Evolutionary conservation across 2,329 filamentous ascomycete species (phyloP).

Genomic region (Fusarium newnesense): DNA sequence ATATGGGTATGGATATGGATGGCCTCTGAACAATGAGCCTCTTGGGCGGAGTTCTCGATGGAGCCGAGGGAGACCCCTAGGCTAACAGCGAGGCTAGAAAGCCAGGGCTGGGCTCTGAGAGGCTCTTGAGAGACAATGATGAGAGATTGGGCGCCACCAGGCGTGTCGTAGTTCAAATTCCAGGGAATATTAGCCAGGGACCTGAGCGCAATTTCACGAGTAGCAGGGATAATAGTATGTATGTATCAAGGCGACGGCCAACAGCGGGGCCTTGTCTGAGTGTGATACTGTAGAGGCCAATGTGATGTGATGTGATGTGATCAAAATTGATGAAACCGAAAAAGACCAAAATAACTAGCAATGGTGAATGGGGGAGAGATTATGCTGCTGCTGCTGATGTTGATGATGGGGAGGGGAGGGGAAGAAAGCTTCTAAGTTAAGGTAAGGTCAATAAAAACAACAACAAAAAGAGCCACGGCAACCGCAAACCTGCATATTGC

Average conservation of each 20-base stretch:
- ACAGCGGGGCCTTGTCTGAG: conserved; percentile 38
- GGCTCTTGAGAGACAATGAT: conserved; percentile 28
- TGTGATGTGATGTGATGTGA: conserved; percentile 15
- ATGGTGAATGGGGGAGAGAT: conserved; percentile 14
- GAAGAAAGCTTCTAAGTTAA: not conserved
- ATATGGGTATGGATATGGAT: not conserved
- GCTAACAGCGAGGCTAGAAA: conserved; percentile 5
- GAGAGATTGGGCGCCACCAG: conserved; percentile 35
- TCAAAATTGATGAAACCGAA: conserved; percentile 25
- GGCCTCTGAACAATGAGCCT: not conserved
- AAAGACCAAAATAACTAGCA: conserved; percentile 31
- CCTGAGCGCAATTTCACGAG: conserved; percentile 41
- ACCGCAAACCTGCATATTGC: conserved; percentile 19
- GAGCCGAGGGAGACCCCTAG: conserved; percentile 25
- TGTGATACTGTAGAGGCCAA: conserved; percentile 2
- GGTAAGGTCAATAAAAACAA: conserved; percentile 31
- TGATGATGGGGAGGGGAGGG: conserved; percentile 17
- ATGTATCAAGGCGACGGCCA: conserved; percentile 32
- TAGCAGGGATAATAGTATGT: conserved; percentile 37
- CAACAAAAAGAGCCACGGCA: conserved; percentile 31
- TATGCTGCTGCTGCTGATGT: conserved; percentile 6
- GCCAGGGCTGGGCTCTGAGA: conserved; percentile 18
- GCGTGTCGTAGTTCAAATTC: conserved; percentile 24
- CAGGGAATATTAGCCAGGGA: conserved; percentile 31
- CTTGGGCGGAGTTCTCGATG: conserved; percentile 5